Conservation (phyloP, 345 rosid genomes). For the Euphorbia peplus region DNA sequence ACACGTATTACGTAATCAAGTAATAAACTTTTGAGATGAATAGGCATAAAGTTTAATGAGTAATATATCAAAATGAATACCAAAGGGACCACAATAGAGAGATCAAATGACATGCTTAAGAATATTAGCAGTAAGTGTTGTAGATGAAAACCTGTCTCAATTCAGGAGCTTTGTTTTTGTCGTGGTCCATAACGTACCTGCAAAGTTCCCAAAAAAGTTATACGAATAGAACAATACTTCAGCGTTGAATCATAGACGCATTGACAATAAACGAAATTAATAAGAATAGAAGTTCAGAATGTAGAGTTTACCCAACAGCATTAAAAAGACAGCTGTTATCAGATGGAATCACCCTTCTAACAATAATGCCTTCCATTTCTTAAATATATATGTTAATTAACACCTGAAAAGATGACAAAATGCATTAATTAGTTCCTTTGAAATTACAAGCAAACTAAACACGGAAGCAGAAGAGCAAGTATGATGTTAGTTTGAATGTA, state of each 20-base stretch:
- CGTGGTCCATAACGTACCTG: constrained; percentile 89
- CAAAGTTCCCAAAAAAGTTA: constrained; percentile 7
- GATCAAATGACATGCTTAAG: background rate
- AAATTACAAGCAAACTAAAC: background rate
- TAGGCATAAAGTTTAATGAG: background rate
- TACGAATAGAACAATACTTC: background rate
- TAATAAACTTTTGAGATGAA: background rate
- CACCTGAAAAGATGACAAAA: constrained; percentile 16
- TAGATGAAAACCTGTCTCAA: constrained; percentile 43
- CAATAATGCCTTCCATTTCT: constrained; percentile 53
- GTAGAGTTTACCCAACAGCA: constrained; percentile 65
- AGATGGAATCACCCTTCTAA: constrained; percentile 90
- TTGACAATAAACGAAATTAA: background rate
- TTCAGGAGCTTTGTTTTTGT: constrained; percentile 50
- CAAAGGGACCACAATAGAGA: background rate
- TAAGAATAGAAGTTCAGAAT: background rate
- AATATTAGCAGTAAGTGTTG: background rate
- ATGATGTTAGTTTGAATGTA: background rate
- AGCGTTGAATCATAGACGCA: background rate
- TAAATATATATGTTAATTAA: background rate
- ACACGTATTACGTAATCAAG: background rate
- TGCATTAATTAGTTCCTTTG: background rate
- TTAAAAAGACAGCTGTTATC: constrained; percentile 98
- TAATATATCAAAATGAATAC: background rate
- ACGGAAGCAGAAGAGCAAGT: background rate